Conservation (phyloP, 441 rosid species). For the Dalechampia spathulata region DNA sequence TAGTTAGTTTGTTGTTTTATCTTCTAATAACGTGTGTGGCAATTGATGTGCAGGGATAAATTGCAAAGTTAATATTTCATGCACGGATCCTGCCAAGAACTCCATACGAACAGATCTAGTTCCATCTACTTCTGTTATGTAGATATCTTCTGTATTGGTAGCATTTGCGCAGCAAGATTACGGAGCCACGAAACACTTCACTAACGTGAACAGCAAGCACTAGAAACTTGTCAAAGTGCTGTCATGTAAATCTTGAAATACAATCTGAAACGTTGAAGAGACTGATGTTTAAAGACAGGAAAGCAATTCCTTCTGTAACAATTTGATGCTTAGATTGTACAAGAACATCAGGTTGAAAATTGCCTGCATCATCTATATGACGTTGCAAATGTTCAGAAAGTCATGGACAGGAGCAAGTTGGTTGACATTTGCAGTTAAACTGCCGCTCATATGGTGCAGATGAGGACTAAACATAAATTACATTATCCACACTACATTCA, state of each 20-base stretch:
- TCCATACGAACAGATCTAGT: neutral
- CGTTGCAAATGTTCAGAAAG: too few species aligned
- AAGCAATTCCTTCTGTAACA: too few species aligned
- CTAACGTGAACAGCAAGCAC: slow-evolving; percentile 2
- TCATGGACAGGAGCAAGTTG: too few species aligned
- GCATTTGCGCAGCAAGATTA: neutral
- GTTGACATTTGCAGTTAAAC: too few species aligned
- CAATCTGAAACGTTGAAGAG: neutral
- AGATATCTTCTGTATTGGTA: neutral
- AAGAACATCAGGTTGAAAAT: too few species aligned
- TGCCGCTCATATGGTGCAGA: too few species aligned
- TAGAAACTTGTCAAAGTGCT: neutral
- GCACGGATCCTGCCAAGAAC: neutral
- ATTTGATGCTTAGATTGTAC: too few species aligned
- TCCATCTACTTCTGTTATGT: neutral
- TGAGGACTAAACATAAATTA: too few species aligned
- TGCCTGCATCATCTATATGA: too few species aligned
- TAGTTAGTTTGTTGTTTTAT: neutral
- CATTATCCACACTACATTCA: too few species aligned
- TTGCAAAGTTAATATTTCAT: slow-evolving; percentile 2
- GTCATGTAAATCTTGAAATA: neutral
- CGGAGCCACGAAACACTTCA: neutral
- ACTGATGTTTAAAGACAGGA: neutral
- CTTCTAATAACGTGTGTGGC: slow-evolving; percentile 1
- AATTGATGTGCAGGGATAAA: slow-evolving; percentile 29